phyloP scores from a whole-genome alignment of 441 rosid species.

The Syzygium syzygioides region DNA sequence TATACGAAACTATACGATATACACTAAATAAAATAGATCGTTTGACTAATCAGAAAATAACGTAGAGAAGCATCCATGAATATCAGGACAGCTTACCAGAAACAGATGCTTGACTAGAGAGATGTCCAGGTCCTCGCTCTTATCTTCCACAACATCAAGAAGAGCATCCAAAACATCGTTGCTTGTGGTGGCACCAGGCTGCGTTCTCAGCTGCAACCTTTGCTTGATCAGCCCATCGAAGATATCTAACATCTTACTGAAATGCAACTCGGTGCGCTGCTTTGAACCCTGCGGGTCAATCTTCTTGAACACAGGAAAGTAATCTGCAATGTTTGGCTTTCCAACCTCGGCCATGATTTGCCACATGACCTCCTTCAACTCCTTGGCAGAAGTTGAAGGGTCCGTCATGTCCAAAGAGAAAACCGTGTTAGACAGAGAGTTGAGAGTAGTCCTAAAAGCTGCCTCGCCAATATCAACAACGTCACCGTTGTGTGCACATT shows the following conservation, averaged over 20 bases:
- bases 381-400: neutral
- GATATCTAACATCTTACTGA: neutral
- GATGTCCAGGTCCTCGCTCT: neutral
- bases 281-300: neutral
- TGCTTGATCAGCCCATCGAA: neutral
- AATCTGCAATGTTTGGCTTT: constrained; percentile 4
- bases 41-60: neutral
- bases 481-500: neutral
- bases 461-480: neutral
- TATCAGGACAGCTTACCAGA: neutral
- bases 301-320: constrained; percentile 7
- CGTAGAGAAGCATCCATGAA: neutral
- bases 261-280: neutral
- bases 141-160: neutral
- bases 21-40: neutral
- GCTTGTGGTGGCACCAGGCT: neutral
- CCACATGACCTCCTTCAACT: constrained; percentile 13
- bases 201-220: neutral
- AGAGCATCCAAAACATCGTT: constrained; percentile 5
- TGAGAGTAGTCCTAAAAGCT: constrained; percentile 3
- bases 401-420: constrained; percentile 5
- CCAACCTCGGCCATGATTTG: constrained; percentile 11
- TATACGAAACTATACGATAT: neutral
- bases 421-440: constrained; percentile 5
- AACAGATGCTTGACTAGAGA: constrained; percentile 5